A percentile compares a stretch with the other conserved stretches of the same genome.
Evolutionary conservation across 2,329 filamentous ascomycete genomes (phyloP).

Genomic region (Podosphaera xanthii): DNA sequence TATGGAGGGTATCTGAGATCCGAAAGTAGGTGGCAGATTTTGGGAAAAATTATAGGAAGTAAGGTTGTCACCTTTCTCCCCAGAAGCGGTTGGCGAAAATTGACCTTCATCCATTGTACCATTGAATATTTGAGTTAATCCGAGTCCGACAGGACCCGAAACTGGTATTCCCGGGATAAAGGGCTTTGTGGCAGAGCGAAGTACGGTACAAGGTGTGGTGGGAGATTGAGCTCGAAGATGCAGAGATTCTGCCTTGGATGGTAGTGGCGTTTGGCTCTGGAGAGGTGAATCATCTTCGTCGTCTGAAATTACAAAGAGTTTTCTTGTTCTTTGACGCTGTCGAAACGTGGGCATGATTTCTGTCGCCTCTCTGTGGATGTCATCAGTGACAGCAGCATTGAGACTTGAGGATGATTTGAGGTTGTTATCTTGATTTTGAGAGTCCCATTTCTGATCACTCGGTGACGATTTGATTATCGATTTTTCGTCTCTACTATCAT

Average conservation of each 20-base stretch:
- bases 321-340: slow-evolving; percentile 2
- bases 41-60: slow-evolving; percentile 28
- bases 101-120: slow-evolving; percentile 57
- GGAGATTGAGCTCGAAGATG: slow-evolving; percentile 18
- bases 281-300: slow-evolving; percentile 20
- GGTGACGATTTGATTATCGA: slow-evolving; percentile 2
- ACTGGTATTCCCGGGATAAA: slow-evolving; percentile 48
- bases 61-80: slow-evolving; percentile 7
- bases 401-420: slow-evolving; percentile 5
- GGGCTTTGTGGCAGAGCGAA: slow-evolving; percentile 44
- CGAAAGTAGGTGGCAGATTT: slow-evolving; percentile 24
- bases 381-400: slow-evolving; percentile 19
- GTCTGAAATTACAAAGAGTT: slow-evolving; percentile 18
- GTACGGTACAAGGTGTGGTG: slow-evolving; percentile 32
- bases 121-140: slow-evolving; percentile 75
- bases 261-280: slow-evolving; percentile 8
- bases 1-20: slow-evolving; percentile 23
- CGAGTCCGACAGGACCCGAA: slow-evolving; percentile 37
- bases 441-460: background rate
- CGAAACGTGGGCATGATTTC: slow-evolving; percentile 2
- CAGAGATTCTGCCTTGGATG: slow-evolving; percentile 11
- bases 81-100: slow-evolving; percentile 15
- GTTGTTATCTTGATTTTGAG: background rate
- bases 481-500: slow-evolving; percentile 21
- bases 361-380: slow-evolving; percentile 12